Conservation (phyloP, 2,329 filamentous ascomycete species). For the Neonectria punicea region DNA sequence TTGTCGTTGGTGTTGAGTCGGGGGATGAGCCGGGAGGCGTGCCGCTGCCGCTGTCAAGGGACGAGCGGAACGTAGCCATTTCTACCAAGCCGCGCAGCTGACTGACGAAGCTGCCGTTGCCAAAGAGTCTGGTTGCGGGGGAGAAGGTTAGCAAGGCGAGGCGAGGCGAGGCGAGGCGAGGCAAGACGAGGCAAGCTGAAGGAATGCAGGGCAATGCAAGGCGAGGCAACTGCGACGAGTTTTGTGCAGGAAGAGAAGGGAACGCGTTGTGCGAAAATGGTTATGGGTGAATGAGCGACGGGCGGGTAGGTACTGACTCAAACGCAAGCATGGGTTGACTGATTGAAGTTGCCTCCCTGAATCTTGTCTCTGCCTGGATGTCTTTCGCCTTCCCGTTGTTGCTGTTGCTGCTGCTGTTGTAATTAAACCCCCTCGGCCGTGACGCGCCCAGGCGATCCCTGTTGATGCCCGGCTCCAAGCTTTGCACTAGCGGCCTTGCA, state of each 20-base stretch:
- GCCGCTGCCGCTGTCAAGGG: conserved; percentile 22
- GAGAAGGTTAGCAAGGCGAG: conserved; percentile 26
- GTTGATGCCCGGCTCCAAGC: conserved; percentile 40
- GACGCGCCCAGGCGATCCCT: conserved; percentile 42
- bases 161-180: conserved; percentile 11
- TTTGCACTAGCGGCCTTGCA: conserved; percentile 41
- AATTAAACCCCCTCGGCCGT: conserved; percentile 23
- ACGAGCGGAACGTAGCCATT: conserved; percentile 39
- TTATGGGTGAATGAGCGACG: not conserved
- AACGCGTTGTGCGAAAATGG: conserved; percentile 7
- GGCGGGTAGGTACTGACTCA: conserved; percentile 40
- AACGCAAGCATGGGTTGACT: conserved; percentile 41
- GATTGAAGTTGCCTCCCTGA: conserved; percentile 18
- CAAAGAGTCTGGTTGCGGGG: conserved; percentile 37
- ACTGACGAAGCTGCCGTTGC: conserved; percentile 41
- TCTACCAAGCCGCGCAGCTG: conserved; percentile 45
- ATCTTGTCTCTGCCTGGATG: conserved; percentile 19
- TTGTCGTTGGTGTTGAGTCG: conserved; percentile 40
- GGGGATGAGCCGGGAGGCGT: conserved; percentile 27
- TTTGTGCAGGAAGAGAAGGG: conserved; percentile 12
- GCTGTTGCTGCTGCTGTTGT: not conserved
- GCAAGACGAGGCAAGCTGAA: not conserved
- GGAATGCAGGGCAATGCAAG: not conserved
- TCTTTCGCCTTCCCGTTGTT: conserved; percentile 27
- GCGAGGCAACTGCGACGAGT: not conserved